These are phyloP conservation scores for Ogataea allantospora DNA, from an alignment of 805 yeast species.

Conservation along the genomic window DNA sequence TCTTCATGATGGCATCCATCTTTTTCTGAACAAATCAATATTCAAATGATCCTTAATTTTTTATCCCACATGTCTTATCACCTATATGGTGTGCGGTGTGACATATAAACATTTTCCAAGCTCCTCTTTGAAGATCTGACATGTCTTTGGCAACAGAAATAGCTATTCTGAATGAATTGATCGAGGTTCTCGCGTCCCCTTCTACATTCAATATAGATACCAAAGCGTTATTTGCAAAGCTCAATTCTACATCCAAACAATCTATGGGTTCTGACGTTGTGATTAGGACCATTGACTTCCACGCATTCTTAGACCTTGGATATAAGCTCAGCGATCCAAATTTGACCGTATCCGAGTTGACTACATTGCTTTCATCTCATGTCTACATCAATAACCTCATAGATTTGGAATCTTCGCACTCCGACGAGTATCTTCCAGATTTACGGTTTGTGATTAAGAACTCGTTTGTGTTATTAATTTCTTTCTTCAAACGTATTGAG, in stretches of 20 bases:
- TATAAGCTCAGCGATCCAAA: conserved; percentile 20
- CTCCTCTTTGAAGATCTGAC: neutral
- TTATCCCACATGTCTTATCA: neutral
- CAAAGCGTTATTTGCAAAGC: conserved; percentile 20
- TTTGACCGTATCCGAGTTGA: conserved; percentile 8
- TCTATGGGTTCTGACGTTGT: conserved; percentile 12
- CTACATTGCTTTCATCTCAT: conserved; percentile 22
- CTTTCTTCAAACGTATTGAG: conserved; percentile 21
- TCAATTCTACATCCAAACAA: conserved; percentile 12
- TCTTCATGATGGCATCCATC: neutral
- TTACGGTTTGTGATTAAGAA: conserved; percentile 30
- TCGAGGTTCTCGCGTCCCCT: conserved; percentile 26
- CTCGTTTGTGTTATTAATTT: conserved; percentile 26
- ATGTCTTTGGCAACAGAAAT: conserved; percentile 20
- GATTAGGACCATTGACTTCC: conserved; percentile 26
- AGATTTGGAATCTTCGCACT: conserved; percentile 1
- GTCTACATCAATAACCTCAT: conserved; percentile 29
- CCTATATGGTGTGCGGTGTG: conserved; percentile 3
- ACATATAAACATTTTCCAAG: neutral
- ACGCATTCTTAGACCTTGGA: conserved; percentile 29
- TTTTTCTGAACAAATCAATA: neutral
- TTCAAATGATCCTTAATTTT: neutral
- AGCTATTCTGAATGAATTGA: conserved; percentile 23
- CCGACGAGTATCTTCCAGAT: conserved; percentile 27
- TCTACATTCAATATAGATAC: conserved; percentile 16